Evolutionary conservation across 164 flowering plant genomes (phyloP).

Genomic region (Saururus chinensis): DNA sequence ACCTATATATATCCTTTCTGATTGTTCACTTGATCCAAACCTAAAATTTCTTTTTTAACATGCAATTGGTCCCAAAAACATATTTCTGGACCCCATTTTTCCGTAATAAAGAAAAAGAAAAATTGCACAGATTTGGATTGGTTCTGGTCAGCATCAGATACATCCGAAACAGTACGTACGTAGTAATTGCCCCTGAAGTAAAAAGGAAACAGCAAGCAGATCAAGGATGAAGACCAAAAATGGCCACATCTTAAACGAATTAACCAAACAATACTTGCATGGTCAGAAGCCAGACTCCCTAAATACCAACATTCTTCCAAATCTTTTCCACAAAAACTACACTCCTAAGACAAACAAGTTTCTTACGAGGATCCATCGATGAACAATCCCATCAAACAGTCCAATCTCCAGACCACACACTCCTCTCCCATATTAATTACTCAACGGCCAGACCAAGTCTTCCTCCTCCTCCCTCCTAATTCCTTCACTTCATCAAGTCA

Average conservation of each 20-base stretch:
- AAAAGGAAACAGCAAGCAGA: no score
- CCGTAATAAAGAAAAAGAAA: no score
- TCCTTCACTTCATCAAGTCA: background rate
- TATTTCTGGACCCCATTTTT: no score
- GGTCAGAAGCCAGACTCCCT: conserved; percentile 7
- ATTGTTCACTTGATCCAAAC: no score
- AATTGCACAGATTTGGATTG: no score
- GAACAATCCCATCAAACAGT: background rate
- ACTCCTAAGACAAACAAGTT: background rate
- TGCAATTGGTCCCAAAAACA: no score
- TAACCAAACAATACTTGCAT: background rate
- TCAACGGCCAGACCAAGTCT: no score
- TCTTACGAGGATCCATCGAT: no score
- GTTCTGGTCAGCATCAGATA: no score
- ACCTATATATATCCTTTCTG: no score
- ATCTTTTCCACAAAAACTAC: background rate
- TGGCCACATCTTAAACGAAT: background rate
- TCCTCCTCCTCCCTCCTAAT: conserved; percentile 1
- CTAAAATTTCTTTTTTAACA: no score
- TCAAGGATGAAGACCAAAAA: background rate
- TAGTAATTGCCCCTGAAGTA: background rate
- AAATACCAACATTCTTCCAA: conserved; percentile 16
- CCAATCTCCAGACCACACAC: conserved; percentile 37
- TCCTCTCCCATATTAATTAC: conserved; percentile 38
- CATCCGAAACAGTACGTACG: no score